Evolutionary conservation across 2,329 filamentous ascomycete genomes (phyloP).

Genomic region (Xylariaceae sp.): DNA sequence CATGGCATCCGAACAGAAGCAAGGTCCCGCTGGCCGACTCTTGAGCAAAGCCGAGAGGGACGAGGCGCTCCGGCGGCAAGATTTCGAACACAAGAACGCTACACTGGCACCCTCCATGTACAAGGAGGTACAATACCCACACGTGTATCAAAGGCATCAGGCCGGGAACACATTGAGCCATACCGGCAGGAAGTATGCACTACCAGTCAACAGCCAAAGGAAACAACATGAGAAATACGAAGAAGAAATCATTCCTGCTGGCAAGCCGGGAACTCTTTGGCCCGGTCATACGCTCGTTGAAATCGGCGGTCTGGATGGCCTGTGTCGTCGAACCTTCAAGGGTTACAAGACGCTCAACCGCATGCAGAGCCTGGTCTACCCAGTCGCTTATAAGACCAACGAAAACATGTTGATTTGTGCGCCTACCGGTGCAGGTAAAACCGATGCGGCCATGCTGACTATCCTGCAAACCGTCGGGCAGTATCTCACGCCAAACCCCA

Average conservation of each 20-base stretch:
- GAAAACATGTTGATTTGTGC: slow-evolving; percentile 99
- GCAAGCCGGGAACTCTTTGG: slow-evolving; percentile 68
- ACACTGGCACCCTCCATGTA: slow-evolving; percentile 64
- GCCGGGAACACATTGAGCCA: slow-evolving; percentile 81
- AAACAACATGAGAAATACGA: slow-evolving; percentile 74
- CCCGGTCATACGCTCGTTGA: slow-evolving; percentile 69
- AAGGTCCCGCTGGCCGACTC: slow-evolving; percentile 47
- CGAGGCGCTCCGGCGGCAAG: slow-evolving; percentile 67
- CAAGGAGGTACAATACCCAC: slow-evolving; percentile 76
- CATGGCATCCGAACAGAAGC: slow-evolving; percentile 32
- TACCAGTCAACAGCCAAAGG: slow-evolving; percentile 70
- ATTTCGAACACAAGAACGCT: slow-evolving; percentile 78
- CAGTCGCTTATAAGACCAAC: slow-evolving; percentile 88
- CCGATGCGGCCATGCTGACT: slow-evolving; percentile 94
- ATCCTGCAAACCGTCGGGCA: slow-evolving; percentile 87
- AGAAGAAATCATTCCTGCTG: slow-evolving; percentile 81
- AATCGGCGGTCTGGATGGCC: slow-evolving; percentile 77
- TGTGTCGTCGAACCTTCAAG: slow-evolving; percentile 87
- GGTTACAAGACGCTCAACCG: slow-evolving; percentile 91
- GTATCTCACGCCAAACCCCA: slow-evolving; percentile 73
- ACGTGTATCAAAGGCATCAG: slow-evolving; percentile 80
- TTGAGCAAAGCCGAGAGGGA: slow-evolving; percentile 74
- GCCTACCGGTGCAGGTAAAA: slow-evolving; percentile 97
- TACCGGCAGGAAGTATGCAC: slow-evolving; percentile 72
- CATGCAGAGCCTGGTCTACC: slow-evolving; percentile 96